phyloP scores from a whole-genome alignment of 495 filamentous ascomycete genomes.

The Aspergillus steynii region DNA sequence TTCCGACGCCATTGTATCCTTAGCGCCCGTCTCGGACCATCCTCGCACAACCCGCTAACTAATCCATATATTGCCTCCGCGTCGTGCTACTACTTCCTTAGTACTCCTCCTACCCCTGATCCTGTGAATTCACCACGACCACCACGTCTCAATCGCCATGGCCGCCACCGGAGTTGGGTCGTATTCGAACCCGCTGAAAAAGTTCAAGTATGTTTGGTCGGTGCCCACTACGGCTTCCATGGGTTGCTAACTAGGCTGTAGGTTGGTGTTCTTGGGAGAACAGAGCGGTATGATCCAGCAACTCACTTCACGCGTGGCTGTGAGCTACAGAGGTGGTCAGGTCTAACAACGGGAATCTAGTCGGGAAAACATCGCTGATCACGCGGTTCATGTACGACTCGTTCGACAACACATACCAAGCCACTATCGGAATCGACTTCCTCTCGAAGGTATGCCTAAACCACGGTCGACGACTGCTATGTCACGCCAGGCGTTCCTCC shows the following conservation, averaged over 20 bases:
- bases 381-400: conserved; percentile 99
- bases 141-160: conserved; percentile 42
- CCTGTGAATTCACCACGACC: conserved; percentile 12
- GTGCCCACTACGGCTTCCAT: background rate
- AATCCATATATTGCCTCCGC: conserved; percentile 8
- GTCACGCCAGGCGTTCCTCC: background rate
- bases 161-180: conserved; percentile 68
- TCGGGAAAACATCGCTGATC: conserved; percentile 97
- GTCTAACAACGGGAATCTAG: conserved; percentile 42
- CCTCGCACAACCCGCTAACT: background rate
- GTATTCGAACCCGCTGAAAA: conserved; percentile 99
- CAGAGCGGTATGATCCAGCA: conserved; percentile 76
- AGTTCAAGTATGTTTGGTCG: conserved; percentile 79
- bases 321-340: background rate
- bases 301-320: background rate
- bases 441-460: conserved; percentile 77
- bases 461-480: conserved; percentile 1
- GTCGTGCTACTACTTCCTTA: conserved; percentile 3
- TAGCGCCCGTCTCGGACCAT: conserved; percentile 3
- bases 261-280: conserved; percentile 94
- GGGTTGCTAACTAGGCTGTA: conserved; percentile 37
- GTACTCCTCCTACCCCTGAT: conserved; percentile 24
- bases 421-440: conserved; percentile 99
- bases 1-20: conserved; percentile 6
- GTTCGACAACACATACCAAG: conserved; percentile 99